Base-by-base conservation (phyloP, 2,329 filamentous ascomycete species). In the Ceratocystis variospora region DNA sequence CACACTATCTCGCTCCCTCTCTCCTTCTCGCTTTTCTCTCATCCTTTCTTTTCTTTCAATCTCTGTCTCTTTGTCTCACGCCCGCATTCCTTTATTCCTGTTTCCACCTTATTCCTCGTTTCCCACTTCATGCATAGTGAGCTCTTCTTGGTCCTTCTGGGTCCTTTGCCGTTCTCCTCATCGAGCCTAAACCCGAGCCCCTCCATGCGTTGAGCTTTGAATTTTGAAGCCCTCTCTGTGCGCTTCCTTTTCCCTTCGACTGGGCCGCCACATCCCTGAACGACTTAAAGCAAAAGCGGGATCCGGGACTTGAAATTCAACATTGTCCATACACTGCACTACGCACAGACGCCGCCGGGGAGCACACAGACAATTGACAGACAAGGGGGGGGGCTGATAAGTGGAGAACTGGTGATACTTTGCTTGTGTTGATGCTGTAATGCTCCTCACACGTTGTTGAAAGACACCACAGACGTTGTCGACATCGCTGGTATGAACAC, bases 241-340 rank as follows among this genome's bases (percentile, higher is more conserved):
- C 28, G 22, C 46, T 44, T 62, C 22, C n/a, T 63, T 55, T 44
- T 62, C 31, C 25, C 57, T 55, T 50, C 22, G 17, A 28, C 62
- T 50, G 62, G 62, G 50, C 55, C 63, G 48, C 55, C 25, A 22
- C n/a, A 55, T 57, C 28, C 55, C 55, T 64, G 31, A 33, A 25
- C n/a, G 10, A 15, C 46, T 64, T 53, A 12, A 37, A 50, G 15
- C n/a, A 31, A 7, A 64, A 44, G 28, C 48, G 53, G 59, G 57
- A 67, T 15, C 55, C 55, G 55, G 55, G 55, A 59, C 55, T 59
- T 59, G 55, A 33, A 33, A 37, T 59, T 25, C 48, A 25, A 31
- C 48, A 28, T 28, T 28, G 48, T 12, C 28, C 55, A 19, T 25
- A 8, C n/a, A 8, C 48, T 53, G 48, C 48, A 37, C 15, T 37